Base-by-base conservation (phyloP, 768 basidiomycete species). In the Calocybe gangraenosa region DNA sequence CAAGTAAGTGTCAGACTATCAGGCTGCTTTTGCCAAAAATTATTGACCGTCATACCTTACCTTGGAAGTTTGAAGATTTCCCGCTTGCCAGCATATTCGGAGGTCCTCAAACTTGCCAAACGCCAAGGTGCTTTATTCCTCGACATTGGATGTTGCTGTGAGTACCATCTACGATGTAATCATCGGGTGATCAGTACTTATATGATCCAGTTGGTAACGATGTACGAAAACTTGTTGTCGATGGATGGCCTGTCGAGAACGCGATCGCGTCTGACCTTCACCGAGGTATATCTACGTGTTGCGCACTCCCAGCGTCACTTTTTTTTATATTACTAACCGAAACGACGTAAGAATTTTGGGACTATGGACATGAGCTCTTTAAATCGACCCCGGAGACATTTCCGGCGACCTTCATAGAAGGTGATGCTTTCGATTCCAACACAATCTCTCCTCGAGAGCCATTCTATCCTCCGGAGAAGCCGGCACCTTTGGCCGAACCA, bases 341-440 rank as follows among this genome's bases (percentile, higher is more conserved):
- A 14, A 11, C 36, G 47, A 67, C n/a, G n/a, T n/a, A n/a, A 83
- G 82, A 64, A 8, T 78, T 79, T 49, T 84, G 81, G 82, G 67
- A 77, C 3, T 65, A 74, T 3, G 83, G 83, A 1, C 81, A 85
- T 49, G 65, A 75, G 34, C 65, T 86, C 13, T 87, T 83, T 63
- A 69, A 59, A 40, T 69, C 75, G 3, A 77, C 67, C 0, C 70
- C 74, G 0, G 62, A 71, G 31, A 67, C 71, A 0, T 84, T 79
- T 59, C 76, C 79, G 1, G 76, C 69, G 0, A 58, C 65, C 0
- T 85, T 86, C 55, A 42, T 85, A 13, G 60, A 68, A 10, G 84
- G 82, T 0, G 72, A 86, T 48, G 67, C 61, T 0, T 73, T 85
- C 37, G 69, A 81, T 47, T 60, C 70, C 6, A 46, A 51, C 2